Conservation (phyloP, 2,329 filamentous ascomycete genomes). For the Zymoseptoria ardabiliae region DNA sequence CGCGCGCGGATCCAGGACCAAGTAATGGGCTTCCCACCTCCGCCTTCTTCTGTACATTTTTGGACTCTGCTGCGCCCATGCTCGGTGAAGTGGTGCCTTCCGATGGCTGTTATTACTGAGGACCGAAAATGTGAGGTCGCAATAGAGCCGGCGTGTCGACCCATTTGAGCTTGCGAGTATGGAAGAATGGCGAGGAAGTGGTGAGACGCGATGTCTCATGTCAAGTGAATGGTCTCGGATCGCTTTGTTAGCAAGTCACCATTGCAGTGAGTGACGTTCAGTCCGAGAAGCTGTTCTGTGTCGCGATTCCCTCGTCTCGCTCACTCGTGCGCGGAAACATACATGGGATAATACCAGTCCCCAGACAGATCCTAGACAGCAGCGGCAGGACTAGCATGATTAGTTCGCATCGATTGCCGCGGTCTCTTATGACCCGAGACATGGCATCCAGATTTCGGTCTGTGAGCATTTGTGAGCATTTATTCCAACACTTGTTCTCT, state of each 20-base stretch:
- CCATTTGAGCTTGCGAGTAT: not conserved
- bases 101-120: not conserved
- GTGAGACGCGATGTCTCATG: not conserved
- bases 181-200: not conserved
- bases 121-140: not conserved
- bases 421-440: not conserved
- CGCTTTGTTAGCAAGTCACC: not conserved
- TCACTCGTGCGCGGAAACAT: not conserved
- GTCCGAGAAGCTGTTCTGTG: not conserved
- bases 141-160: not conserved
- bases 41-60: not conserved
- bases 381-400: not conserved
- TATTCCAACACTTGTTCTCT: not conserved
- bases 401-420: not conserved
- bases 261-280: not conserved
- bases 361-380: not conserved
- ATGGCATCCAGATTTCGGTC: not conserved
- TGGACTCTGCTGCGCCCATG: not conserved
- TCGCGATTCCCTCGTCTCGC: not conserved
- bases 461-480: not conserved
- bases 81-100: not conserved
- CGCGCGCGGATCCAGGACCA: not conserved
- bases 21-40: not conserved
- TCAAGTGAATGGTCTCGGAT: not conserved
- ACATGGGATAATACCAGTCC: not conserved